Base-by-base conservation (phyloP, 176 grass and related monocot genomes). In the Chloris gayana region DNA sequence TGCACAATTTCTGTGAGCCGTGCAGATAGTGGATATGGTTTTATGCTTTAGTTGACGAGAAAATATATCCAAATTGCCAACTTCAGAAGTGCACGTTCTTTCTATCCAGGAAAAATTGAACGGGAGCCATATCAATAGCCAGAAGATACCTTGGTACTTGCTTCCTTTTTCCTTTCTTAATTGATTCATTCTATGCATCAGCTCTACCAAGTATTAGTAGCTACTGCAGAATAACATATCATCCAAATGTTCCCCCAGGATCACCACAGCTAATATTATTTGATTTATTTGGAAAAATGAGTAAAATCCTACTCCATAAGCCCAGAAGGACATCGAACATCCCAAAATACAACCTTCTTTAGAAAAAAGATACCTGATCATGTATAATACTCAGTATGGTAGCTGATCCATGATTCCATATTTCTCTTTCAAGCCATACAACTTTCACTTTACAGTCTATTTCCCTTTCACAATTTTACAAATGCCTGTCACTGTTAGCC, bases 401-500 rank as follows among this genome's bases (percentile, higher is more conserved):
- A 77, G 50, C 9, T 35, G 75, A 75, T 42, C 70, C 58, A 80
- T 80, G 45, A 71, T 64, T 49, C 37, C 30, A 45, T 61, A 68
- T 76, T 51, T 46, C 61, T 72, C 60, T 62, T 69, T 67, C 49
- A 57, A 76, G 85, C 72, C 61, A 78, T 53, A 78, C 30, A 21
- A 18, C 27, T 53, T 60, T 53, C 32, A 56, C 58, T 78, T 62
- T 78, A 42, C 60, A 73, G 60, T 54, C 59, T 35, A 85, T 90
- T 79, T 49, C 67, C 76, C 59, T 84, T 87, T 26, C 74, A 81
- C 64, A 86, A 74, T 80, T 87, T 41, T 38, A 17, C 66, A 84
- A 89, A 93, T 95, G 90, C 58, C 72, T 77, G 92, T 95, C 92
- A 89, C 92, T 98, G 70, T 89, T 91, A 88, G 56, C 88, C 92